phyloP scores from a whole-genome alignment of 148 eudicot genomes.

The Vaccinium macrocarpon region DNA sequence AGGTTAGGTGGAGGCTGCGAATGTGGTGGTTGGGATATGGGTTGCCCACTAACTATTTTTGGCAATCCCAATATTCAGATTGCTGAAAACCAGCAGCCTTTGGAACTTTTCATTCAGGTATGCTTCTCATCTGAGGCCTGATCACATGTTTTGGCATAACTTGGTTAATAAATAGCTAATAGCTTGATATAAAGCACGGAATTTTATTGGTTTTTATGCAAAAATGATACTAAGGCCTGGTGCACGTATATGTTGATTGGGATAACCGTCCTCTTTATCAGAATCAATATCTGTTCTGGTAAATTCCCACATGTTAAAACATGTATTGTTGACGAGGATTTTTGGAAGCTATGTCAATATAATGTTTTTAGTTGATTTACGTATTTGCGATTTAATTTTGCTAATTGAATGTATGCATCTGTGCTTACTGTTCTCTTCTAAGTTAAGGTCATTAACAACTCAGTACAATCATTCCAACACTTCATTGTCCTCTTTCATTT shows the following conservation, averaged over 20 bases:
- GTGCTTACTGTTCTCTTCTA: neutral
- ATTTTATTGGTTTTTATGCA: neutral
- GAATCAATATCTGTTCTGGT: neutral
- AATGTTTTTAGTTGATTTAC: neutral
- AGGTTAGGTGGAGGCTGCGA: slow-evolving; percentile 87
- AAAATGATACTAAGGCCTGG: neutral
- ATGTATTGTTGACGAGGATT: neutral
- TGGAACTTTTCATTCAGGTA: slow-evolving; percentile 71
- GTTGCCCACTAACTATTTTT: slow-evolving; percentile 69
- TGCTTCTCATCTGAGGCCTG: slow-evolving; percentile 14
- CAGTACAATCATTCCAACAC: neutral
- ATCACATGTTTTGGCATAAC: neutral
- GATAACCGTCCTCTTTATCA: neutral
- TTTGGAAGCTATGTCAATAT: neutral
- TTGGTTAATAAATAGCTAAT: neutral
- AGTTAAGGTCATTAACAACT: neutral
- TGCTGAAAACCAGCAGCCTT: slow-evolving; percentile 42
- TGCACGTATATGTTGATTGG: neutral
- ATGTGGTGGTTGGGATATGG: slow-evolving; percentile 99
- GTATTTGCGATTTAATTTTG: neutral
- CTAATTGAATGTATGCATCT: neutral
- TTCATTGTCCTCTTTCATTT: neutral
- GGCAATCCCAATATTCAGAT: slow-evolving; percentile 39
- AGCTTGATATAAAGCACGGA: neutral
- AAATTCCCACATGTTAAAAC: neutral